Base-by-base conservation (phyloP, 2,329 filamentous ascomycete genomes). In the Fusarium domesticum region DNA sequence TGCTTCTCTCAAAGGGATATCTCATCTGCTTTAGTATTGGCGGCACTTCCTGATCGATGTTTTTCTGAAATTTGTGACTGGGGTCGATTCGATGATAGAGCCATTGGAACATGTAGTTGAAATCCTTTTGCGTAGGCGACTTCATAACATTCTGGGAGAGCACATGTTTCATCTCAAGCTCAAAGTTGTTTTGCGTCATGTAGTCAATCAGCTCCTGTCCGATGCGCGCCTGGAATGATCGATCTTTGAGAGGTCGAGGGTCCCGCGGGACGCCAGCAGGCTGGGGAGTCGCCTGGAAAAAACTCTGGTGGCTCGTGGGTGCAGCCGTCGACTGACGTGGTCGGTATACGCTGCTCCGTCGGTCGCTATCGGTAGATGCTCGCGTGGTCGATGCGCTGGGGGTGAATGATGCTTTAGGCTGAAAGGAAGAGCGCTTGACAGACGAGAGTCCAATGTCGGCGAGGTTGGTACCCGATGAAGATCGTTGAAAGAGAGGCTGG, bases 41-140 rank as follows among this genome's bases (percentile, higher is more conserved):
- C 11, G 92, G 91, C 0, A 97, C 91, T 65, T 98, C 95, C 43
- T 92, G 86, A 64, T 97, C 93, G 60, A 97, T 96, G 39, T 85
- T 88, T 67, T 96, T 96, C 60, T 91, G 84, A 61, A 98, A 97
- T 28, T 85, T 83, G 66, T 97, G 95, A 58, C 85, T 87, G 0
- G 93, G 93, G 63, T 98, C 93, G 63, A 98, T 95, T 45, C 90
- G 87, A 61, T 90, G 89, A 67, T 98, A 98, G 4, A 98, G 75
- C 88, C 92, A 98, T 62, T 97, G 90, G 63, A 98, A 98, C 78
- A 98, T 95, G 68, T 81, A 86, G 62, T 95, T 93, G 72, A 98
- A 98, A 65, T 98, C 93, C 64, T 98, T 98, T 59, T 97, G 92
- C 1, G 92, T 98, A 0, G 93, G 95, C 34, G 89, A 95, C 60